Evolutionary conservation across 805 yeast genomes (phyloP).

Genomic region (Myxozyma mucilagina): DNA sequence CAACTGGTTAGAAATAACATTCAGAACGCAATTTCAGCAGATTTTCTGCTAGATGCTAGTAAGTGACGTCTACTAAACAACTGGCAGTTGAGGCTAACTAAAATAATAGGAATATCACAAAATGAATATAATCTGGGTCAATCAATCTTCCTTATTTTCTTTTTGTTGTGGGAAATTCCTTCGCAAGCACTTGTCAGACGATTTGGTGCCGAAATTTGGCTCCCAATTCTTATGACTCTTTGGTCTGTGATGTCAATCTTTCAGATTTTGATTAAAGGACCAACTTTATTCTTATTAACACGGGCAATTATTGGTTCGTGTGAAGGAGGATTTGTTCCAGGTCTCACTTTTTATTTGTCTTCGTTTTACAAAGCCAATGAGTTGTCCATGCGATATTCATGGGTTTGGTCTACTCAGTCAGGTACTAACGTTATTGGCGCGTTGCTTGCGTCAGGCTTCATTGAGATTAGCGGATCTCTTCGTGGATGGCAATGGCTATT

Average conservation of each 20-base stretch:
- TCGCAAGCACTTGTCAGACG: conserved; percentile 52
- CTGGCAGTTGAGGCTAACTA: not conserved
- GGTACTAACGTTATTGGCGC: conserved; percentile 50
- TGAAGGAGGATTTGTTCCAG: conserved; percentile 75
- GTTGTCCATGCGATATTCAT: conserved; percentile 57
- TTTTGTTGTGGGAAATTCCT: conserved; percentile 48
- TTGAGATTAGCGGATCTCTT: conserved; percentile 44
- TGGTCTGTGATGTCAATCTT: conserved; percentile 60
- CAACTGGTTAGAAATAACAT: conserved; percentile 59
- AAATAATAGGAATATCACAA: conserved; percentile 5
- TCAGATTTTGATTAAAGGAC: conserved; percentile 49
- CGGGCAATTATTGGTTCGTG: conserved; percentile 56
- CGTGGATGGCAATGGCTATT: conserved; percentile 70
- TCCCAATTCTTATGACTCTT: conserved; percentile 52
- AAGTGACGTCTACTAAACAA: conserved; percentile 44
- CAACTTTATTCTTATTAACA: conserved; percentile 44
- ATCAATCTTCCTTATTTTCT: conserved; percentile 56
- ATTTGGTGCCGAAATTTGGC: conserved; percentile 62
- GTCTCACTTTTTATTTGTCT: conserved; percentile 60
- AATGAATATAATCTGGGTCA: conserved; percentile 59
- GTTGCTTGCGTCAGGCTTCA: conserved; percentile 55
- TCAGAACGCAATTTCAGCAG: conserved; percentile 55
- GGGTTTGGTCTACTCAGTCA: conserved; percentile 60
- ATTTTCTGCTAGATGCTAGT: conserved; percentile 51
- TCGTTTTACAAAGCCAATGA: conserved; percentile 64